Evolutionary conservation across 257 asterid genomes (phyloP), one percentile per base, ranked within the genome.

Genomic region (Haberlea rhodopensis): DNA sequence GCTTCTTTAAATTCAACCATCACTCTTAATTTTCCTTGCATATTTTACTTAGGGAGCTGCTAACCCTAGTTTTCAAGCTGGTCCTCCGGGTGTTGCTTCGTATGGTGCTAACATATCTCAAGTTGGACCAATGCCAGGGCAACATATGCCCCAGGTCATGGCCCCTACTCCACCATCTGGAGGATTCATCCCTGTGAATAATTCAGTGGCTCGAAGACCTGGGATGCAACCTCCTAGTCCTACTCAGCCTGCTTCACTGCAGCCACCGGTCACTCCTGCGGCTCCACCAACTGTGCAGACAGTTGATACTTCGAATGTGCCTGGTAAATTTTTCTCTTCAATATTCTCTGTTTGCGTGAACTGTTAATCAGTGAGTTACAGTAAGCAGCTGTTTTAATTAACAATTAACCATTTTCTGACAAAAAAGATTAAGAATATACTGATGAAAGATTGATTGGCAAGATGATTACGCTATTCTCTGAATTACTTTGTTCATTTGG

Each of bases 221-320:
- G 48, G 48, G 48, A 40, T 40, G 71, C 95, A 85, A 80, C 95
- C 92, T 70, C 75, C 87, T 55, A 85, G 87, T 69, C 96, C 96
- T 57, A 69, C 81, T 60, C 90, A 80, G 62, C 77, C 80, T 20
- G 76, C 86, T 74, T 79, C 88, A 45, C 68, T 63, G 73, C 95
- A 82, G 68, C 61, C 82, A 56, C 79, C 89, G 19, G 94, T 69
- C 65, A 7, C 91, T 71, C 91, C 97, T 56, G 81, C 96, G 66
- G 83, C 91, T 63, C 95, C 97, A 31, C 95, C 97, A 49, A 89
- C 97, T 22, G 94, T 92, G 66, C 97, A 92, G 80, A 92, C 97
- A 8, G 97, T 82, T 76, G 96, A 87, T 80, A 89, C 97, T 48
- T 87, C 97, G 8, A 89, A 82, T 77, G 99, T 92, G 16, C 97